Base-by-base conservation (phyloP, 169 alveolate genomes). In the Eimeria brunetti region DNA sequence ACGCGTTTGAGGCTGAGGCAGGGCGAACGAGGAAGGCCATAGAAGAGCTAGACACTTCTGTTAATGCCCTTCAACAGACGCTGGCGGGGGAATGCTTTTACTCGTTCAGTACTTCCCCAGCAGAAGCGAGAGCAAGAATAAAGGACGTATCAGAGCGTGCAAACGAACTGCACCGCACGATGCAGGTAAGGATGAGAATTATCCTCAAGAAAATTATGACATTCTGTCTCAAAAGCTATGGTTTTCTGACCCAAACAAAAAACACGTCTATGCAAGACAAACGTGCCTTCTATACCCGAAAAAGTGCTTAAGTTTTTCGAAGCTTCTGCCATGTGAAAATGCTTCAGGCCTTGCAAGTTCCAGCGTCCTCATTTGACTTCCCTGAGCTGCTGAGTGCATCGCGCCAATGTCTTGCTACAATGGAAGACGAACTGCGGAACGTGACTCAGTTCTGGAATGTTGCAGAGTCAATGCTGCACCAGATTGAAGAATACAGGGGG, bases 381-480 rank as follows among this genome's bases (percentile, higher is more conserved):
- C 99, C 99, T 49, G 99, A 98, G 94, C 97, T 97, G 94, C 97
- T 98, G 51, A 96, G 96, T n/a, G 98, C 97, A 22, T 97, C 99
- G 56, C 92, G 96, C 95, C 97, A 97, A 95, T 95, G 96, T 56
- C 97, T 99, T 24, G 46, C 41, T 22, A 81, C 98, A 96, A 94
- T 97, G 97, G 75, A 97, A 97, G 91, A 97, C 97, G 99, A 99
- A 85, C 96, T 97, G 27, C 96, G 96, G 53, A 95, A 96, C 71
- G 97, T 98, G 94, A 97, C 97, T 27, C 93, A 97, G 71, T 97
- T 99, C 90, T 99, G 99, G 99, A 97, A 97, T 58, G 98, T 98
- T 78, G 98, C 97, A 71, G 97, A 97, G 56, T 97, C 96, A 73
- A 96, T 98, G 80, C 96, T 97, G 80, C 95, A 96, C 53, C 89